Evolutionary conservation across 768 basidiomycete species (phyloP), one percentile per base, ranked within the genome.

Genomic region (Rickenella mellea): DNA sequence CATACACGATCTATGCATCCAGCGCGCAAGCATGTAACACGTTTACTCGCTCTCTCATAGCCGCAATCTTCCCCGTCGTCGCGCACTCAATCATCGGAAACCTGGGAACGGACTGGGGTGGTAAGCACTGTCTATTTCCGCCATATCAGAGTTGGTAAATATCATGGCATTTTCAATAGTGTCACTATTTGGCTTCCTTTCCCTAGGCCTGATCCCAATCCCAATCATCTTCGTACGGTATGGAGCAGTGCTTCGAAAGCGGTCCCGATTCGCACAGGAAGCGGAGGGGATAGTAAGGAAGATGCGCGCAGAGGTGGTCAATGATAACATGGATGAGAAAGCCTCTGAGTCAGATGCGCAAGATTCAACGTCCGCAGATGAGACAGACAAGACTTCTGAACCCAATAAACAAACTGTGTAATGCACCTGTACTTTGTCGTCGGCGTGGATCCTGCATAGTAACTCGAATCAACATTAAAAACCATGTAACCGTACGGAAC

Each of bases 201-300:
- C 53, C 8, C 32, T 52, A 11, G 44, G 27, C 6, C 39, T 56
- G 14, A 27, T 52, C 21, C 55, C 51, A 1, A 52, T 56, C 15
- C 53, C 53, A 12, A 32, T 54, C 14, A 42, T 51, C 25, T 56
- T 56, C 42, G 45, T 56, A 6, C 48, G 55, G n/a, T 52, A 46
- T 32, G 53, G 55, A 2, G 41, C 48, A 6, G 14, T 41, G 33
- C 38, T 56, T 15, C 53, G 55, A 4, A 45, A 44, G 26, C 41
- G 48, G 15, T 56, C 55, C 11, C 53, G 35, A 10, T 50, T 48
- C 30, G 55, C 49, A 8, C 33, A 27, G 11, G 51, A 52, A 44
- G 53, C 53, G 9, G 15, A 19, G 5, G 38, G 15, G 8, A 28
- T 52, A 15, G 39, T 50, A 19, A 41, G 35, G 21, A 37, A 35